phyloP scores from a whole-genome alignment of 2,329 filamentous ascomycete genomes.

The Colletotrichum lindemuthianum region DNA sequence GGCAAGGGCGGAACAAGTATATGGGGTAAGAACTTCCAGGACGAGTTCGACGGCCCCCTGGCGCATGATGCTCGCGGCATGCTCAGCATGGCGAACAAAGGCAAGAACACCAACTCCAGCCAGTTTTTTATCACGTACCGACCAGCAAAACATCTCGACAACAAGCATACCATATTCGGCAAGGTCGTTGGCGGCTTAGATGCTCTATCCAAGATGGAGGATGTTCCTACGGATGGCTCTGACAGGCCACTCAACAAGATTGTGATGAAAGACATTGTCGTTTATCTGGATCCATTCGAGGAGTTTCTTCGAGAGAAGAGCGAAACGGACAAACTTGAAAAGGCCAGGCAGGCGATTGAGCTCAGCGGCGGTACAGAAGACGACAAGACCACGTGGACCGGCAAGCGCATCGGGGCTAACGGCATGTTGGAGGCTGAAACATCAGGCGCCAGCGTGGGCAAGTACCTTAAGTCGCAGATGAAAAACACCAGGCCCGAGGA shows the following conservation, averaged over 20 bases:
- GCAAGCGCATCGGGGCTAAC: slow-evolving; percentile 82
- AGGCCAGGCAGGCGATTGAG: slow-evolving; percentile 69
- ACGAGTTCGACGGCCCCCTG: slow-evolving; percentile 90
- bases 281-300: slow-evolving; percentile 95
- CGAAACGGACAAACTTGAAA: slow-evolving; percentile 68
- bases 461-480: slow-evolving; percentile 70
- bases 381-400: slow-evolving; percentile 94
- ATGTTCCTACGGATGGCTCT: slow-evolving; percentile 76
- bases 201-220: slow-evolving; percentile 80
- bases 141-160: slow-evolving; percentile 83
- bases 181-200: slow-evolving; percentile 81
- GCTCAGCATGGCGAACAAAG: slow-evolving; percentile 97
- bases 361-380: slow-evolving; percentile 81
- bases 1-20: slow-evolving; percentile 89
- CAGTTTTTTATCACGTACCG: slow-evolving; percentile 97
- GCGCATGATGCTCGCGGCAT: slow-evolving; percentile 86
- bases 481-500: slow-evolving; percentile 51
- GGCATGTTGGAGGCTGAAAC: slow-evolving; percentile 63
- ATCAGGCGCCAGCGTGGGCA: slow-evolving; percentile 69
- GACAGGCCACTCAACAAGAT: slow-evolving; percentile 83
- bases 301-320: slow-evolving; percentile 85
- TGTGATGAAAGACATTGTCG: slow-evolving; percentile 80
- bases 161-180: slow-evolving; percentile 97
- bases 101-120: slow-evolving; percentile 95
- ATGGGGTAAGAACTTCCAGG: slow-evolving; percentile 94